Evolutionary conservation across 2,329 filamentous ascomycete species (phyloP), one percentile per base, ranked within the genome.

Genomic region (Monosporascus sp.): DNA sequence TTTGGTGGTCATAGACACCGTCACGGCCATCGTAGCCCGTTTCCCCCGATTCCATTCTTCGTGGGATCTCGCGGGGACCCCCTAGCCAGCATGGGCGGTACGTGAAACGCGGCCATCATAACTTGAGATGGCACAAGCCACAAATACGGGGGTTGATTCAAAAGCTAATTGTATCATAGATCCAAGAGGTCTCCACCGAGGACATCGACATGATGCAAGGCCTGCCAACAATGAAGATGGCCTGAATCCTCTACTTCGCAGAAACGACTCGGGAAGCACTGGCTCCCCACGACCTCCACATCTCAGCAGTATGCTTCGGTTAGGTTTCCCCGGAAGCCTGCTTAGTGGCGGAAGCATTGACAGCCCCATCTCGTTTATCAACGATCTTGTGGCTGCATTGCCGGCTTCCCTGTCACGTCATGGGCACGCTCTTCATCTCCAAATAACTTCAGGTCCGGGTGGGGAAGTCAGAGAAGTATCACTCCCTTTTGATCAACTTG

Each of bases 241-340:
- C 3, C 79, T 85, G 22, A 97, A 97, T 65, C 93, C 93, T 44
- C 77, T 97, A 14, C 82, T 97, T 51, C 87, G 91, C 58, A 86
- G 89, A 52, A 70, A 66, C 47, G 72, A 74, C 22, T 63, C 70
- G 25, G 68, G 65, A 24, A 72, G 73, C 52, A 78, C 83, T 18
- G 65, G 64, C 37, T 64, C 76, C 8, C 75, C 80, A 49, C 80
- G 80, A 47, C 72, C 73, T 45, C 69, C 72, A 39, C 71, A 75
- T 37, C 65, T 80, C 31, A 70, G 75, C n/a, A 75, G 75, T 49
- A 74, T 80, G 47, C 73, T 88, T 51, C 82, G 83, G 6, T 64
- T 81, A 24, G 74, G 77, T 35, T 65, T 81, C 47, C 74, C 76
- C 3, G 70, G 74, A 15, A 70, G 68, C 11, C 61, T 81, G n/a